Evolutionary conservation across 176 grass and related monocot species (phyloP).

Genomic region (Musa beccarii): DNA sequence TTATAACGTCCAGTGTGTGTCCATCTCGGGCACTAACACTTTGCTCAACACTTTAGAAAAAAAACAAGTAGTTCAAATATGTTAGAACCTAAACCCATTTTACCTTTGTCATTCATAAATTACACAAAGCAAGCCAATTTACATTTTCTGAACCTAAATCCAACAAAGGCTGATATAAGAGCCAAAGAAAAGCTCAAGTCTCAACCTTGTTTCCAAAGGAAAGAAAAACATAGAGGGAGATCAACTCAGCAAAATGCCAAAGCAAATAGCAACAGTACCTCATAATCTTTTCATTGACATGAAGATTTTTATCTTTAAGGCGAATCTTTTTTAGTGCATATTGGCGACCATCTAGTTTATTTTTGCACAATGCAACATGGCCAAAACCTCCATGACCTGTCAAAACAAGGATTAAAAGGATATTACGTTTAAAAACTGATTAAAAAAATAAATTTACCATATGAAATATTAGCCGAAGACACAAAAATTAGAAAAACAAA

Average conservation of each 20-base stretch:
- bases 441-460: background rate
- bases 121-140: too few species aligned
- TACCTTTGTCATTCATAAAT: too few species aligned
- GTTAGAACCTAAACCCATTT: too few species aligned
- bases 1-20: too few species aligned
- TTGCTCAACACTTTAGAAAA: too few species aligned
- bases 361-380: constrained; percentile 74
- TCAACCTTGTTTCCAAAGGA: background rate
- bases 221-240: background rate
- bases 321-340: constrained; percentile 98
- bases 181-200: too few species aligned
- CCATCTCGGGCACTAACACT: too few species aligned
- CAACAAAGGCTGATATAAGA: too few species aligned
- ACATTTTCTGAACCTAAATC: too few species aligned
- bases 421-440: background rate
- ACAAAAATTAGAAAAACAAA: background rate
- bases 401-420: constrained; percentile 2
- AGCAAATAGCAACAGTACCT: constrained; percentile 41
- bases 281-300: constrained; percentile 84
- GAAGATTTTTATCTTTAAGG: constrained; percentile 75
- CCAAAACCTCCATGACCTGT: constrained; percentile 86
- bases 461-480: background rate
- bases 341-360: constrained; percentile 91
- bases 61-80: too few species aligned
- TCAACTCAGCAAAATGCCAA: constrained; percentile 8